Percentiles rank a stretch among this genome's conserved stretches.
Evolutionary conservation across 805 yeast genomes (phyloP).

Genomic region (Naumovozyma baii): DNA sequence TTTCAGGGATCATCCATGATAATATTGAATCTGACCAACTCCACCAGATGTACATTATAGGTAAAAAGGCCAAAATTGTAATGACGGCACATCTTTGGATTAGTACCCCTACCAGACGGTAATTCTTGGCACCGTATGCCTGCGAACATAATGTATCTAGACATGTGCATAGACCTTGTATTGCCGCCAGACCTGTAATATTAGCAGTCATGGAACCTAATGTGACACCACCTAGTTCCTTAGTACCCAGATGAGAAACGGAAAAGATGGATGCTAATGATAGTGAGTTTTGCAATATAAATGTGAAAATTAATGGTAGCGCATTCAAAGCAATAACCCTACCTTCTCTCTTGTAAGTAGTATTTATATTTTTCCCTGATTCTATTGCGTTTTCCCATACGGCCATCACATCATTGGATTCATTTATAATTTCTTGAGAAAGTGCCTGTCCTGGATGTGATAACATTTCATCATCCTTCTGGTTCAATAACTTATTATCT

Average conservation of each 20-base stretch:
- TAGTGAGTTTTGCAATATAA: conserved; percentile 59
- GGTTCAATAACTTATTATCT: conserved; percentile 22
- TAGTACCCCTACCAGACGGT: conserved; percentile 55
- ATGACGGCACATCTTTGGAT: conserved; percentile 59
- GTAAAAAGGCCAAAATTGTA: conserved; percentile 43
- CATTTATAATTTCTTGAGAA: neutral
- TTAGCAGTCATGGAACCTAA: conserved; percentile 71
- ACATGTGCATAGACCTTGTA: conserved; percentile 72
- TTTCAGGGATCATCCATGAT: conserved; percentile 35
- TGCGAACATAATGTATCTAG: conserved; percentile 73
- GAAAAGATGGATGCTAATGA: conserved; percentile 71
- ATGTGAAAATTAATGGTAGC: conserved; percentile 56
- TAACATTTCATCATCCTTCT: neutral
- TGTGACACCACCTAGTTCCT: conserved; percentile 67
- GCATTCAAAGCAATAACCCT: conserved; percentile 38
- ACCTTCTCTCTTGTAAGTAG: conserved; percentile 35
- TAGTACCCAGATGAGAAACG: conserved; percentile 63
- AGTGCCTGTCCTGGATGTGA: neutral
- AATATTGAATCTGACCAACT: conserved; percentile 44
- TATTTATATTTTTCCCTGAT: conserved; percentile 20
- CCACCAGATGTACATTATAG: conserved; percentile 55
- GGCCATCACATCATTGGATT: conserved; percentile 13
- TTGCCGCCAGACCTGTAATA: conserved; percentile 63
- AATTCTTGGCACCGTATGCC: conserved; percentile 62
- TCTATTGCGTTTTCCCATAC: conserved; percentile 28